Evolutionary conservation across 148 eudicot species (phyloP).

Genomic region (Rhododendron simsii): DNA sequence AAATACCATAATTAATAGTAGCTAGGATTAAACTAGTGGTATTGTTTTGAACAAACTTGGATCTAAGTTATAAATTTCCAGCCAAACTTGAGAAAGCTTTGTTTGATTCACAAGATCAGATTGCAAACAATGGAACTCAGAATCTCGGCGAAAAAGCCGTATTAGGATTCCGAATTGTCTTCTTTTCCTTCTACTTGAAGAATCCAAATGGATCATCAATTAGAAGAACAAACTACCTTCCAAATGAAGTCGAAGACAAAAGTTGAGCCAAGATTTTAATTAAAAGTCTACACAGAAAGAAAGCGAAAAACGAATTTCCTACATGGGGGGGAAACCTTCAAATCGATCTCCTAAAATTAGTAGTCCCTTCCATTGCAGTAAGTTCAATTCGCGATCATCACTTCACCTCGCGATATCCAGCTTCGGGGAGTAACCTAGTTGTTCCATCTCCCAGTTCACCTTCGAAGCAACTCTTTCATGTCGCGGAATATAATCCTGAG

Average conservation of each 20-base stretch:
- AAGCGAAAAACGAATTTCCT: constrained; percentile 25
- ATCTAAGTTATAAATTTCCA: neutral
- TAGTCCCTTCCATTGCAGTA: neutral
- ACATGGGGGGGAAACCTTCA: neutral
- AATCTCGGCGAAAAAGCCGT: too few relatives aligned
- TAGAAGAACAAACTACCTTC: neutral
- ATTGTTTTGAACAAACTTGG: neutral
- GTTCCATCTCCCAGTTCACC: constrained; percentile 50
- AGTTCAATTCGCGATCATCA: neutral
- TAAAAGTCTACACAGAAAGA: constrained; percentile 21
- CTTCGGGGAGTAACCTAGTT: constrained; percentile 27
- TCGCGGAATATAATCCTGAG: constrained; percentile 41
- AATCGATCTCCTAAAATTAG: neutral
- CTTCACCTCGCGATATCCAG: constrained; percentile 27
- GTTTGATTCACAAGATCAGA: neutral
- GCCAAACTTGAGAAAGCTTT: neutral
- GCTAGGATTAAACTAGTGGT: too few relatives aligned
- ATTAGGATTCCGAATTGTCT: neutral
- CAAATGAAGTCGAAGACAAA: constrained; percentile 6
- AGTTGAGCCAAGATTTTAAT: neutral
- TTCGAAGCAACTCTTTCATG: constrained; percentile 45
- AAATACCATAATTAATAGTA: too few relatives aligned
- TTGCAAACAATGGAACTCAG: neutral
- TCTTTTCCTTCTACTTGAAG: neutral
- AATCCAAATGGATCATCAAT: neutral